phyloP scores from a whole-genome alignment of 345 rosid species.

The Linum lewisii region DNA sequence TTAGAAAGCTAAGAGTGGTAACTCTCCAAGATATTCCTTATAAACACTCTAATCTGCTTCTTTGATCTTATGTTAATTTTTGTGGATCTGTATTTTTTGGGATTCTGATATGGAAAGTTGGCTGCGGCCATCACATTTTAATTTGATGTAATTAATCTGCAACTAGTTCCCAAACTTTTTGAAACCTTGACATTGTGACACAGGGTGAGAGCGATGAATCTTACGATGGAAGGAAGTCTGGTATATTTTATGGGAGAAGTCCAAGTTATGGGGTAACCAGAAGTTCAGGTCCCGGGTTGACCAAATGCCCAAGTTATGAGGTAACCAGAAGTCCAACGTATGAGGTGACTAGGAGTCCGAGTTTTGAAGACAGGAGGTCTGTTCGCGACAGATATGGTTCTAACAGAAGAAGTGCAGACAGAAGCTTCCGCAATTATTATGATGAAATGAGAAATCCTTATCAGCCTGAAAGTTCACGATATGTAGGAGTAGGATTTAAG shows the following conservation, averaged over 20 bases:
- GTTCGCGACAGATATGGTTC: constrained; percentile 23
- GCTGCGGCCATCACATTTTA: background rate
- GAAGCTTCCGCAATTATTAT: constrained; percentile 28
- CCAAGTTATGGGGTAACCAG: background rate
- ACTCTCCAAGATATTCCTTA: background rate
- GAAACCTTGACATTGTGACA: constrained; percentile 8
- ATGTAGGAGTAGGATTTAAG: constrained; percentile 38
- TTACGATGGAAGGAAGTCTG: constrained; percentile 28
- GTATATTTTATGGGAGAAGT: constrained; percentile 22
- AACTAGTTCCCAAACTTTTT: background rate
- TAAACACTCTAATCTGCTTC: background rate
- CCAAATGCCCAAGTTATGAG: background rate
- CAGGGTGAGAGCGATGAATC: constrained; percentile 42
- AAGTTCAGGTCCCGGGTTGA: background rate
- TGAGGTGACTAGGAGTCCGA: constrained; percentile 28
- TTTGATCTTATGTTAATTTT: too few species aligned
- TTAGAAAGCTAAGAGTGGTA: constrained; percentile 47
- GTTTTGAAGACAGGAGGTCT: constrained; percentile 30
- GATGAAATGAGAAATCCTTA: constrained; percentile 53
- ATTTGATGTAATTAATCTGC: background rate
- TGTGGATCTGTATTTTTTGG: background rate
- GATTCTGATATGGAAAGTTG: background rate
- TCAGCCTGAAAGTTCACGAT: constrained; percentile 33
- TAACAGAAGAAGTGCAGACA: constrained; percentile 35
- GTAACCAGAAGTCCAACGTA: background rate